Evolutionary conservation across 2,329 filamentous ascomycete species (phyloP).

Genomic region (Capronia americana): DNA sequence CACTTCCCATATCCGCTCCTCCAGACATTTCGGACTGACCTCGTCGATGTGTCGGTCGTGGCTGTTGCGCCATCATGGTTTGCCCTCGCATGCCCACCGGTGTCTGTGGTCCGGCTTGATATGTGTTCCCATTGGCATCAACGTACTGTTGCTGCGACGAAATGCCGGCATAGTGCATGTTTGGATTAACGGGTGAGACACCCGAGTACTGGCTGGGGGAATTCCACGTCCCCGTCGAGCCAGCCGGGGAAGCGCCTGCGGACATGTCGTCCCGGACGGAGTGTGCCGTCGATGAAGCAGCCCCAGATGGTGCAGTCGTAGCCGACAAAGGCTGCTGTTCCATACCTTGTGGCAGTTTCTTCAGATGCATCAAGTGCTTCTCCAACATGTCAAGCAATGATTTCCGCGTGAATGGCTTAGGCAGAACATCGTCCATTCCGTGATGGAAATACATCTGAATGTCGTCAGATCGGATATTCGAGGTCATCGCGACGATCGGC

Average conservation of each 20-base stretch:
- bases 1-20: conserved; percentile 31
- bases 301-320: conserved; percentile 50
- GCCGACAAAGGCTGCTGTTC: conserved; percentile 52
- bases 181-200: conserved; percentile 62
- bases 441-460: conserved; percentile 97
- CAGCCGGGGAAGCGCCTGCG: conserved; percentile 66
- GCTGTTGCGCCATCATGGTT: conserved; percentile 25
- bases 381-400: conserved; percentile 84
- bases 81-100: conserved; percentile 30
- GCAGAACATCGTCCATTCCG: conserved; percentile 96
- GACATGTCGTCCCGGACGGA: conserved; percentile 69
- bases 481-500: conserved; percentile 98
- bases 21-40: conserved; percentile 34
- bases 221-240: conserved; percentile 66
- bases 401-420: conserved; percentile 93
- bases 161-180: conserved; percentile 40
- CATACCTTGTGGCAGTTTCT: conserved; percentile 68
- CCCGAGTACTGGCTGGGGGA: conserved; percentile 65
- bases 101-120: conserved; percentile 29
- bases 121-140: conserved; percentile 31
- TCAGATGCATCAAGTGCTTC: conserved; percentile 83
- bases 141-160: conserved; percentile 24
- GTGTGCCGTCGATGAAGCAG: conserved; percentile 60
- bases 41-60: conserved; percentile 24
- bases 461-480: conserved; percentile 94